Evolutionary conservation across 2,329 filamentous ascomycete genomes (phyloP).

Genomic region (Onygenales sp.): DNA sequence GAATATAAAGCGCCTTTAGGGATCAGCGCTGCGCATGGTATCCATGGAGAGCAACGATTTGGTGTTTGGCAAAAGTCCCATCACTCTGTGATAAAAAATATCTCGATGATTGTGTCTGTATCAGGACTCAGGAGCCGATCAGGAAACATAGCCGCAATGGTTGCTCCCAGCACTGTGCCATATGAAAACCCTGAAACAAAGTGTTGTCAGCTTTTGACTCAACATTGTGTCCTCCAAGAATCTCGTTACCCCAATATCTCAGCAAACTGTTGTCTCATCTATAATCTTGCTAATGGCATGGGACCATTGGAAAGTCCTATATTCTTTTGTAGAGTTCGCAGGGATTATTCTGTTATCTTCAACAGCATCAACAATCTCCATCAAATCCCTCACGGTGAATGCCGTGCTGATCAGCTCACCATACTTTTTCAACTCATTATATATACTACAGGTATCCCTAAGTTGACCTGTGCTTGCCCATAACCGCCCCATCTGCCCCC

Average conservation of each 20-base stretch:
- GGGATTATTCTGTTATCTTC: constrained; percentile 24
- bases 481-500: constrained; percentile 7
- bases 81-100: no score
- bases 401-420: constrained; percentile 34
- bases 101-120: no score
- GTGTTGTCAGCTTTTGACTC: neutral
- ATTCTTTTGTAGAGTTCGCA: no score
- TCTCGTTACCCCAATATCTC: constrained; percentile 14
- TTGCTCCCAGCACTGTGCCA: constrained; percentile 17
- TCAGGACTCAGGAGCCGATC: constrained; percentile 12
- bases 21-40: no score
- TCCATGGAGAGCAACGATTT: no score
- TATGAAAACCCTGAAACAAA: constrained; percentile 11
- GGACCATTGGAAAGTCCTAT: no score
- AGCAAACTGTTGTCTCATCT: constrained; percentile 14
- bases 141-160: constrained; percentile 30
- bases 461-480: constrained; percentile 5
- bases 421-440: constrained; percentile 14
- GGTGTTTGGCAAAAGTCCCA: no score
- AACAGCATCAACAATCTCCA: constrained; percentile 36
- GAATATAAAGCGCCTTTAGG: no score
- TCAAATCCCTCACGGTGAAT: constrained; percentile 37
- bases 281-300: no score
- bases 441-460: constrained; percentile 1
- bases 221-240: neutral